Base-by-base conservation (phyloP, 2,329 filamentous ascomycete species). In the Paradendryphiella salina region DNA sequence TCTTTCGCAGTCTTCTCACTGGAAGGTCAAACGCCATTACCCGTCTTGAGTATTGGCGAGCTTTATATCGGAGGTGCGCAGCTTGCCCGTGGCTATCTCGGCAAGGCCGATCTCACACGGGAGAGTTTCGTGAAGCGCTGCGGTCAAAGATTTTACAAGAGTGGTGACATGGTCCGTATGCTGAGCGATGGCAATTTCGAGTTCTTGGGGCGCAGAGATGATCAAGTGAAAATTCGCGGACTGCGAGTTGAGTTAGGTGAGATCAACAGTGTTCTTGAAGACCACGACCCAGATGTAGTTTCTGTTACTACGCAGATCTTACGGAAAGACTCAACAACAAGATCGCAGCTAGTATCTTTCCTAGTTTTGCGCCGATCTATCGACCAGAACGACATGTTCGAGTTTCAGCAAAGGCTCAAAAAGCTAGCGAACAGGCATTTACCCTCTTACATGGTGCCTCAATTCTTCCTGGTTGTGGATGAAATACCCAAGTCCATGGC, bases 11-110 rank as follows among this genome's bases (percentile, higher is more conserved):
- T 77, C 5, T 65, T 75, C 23, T 59, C 72, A 1, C 39, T 57
- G 15, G 43, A 69, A 15, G 65, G 66, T 6, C 56, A 67, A 20
- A 57, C 59, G 11, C 61, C 67, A 8, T 47, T 77, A 18, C 75
- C 75, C n/a, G 40, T 71, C 1, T 66, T 77, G 44, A 71, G 72
- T 9, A 56, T 70, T 5, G 77, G 77, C 7, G 77, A 80, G 57
- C 63, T 80, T 11, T 77, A 73, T 37, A 76, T 80, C 38, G 75
- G 75, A 33, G 77, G 77, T 9, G 65, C 72, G 8, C 77, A 79
- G 55, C 62, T 80, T 4, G 77, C 77, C 14, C 64, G 74, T 32
- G 76, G 73, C 10, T 80, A 80, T 46, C 63, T 76, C 46, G 66
- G 73, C 32, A 73, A 71, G 15, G 5, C 57, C 7, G 52, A 63